These are phyloP conservation scores for Penicillium macrosclerotiorum DNA, from an alignment of 495 filamentous ascomycete genomes.

Conservation along the genomic window DNA sequence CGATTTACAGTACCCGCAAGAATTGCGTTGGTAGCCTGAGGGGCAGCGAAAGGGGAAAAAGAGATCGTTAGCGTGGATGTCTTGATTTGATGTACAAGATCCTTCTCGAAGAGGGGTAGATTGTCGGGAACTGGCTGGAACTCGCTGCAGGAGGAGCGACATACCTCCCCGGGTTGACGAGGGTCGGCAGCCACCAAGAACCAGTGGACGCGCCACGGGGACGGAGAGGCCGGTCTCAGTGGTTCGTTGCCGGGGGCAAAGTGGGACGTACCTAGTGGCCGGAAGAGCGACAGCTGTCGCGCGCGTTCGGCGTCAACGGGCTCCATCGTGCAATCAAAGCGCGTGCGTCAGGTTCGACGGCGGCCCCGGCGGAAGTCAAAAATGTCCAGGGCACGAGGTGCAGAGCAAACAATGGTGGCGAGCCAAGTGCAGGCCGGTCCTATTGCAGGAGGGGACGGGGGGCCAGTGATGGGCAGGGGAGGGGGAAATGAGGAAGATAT, in stretches of 20 bases:
- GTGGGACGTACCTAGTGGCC: slow-evolving; percentile 45
- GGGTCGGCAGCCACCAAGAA: slow-evolving; percentile 11
- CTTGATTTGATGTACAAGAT: too few relatives aligned
- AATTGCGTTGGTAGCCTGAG: slow-evolving; percentile 52
- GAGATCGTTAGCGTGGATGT: too few relatives aligned
- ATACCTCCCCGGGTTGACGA: slow-evolving; percentile 4
- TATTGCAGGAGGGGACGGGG: neutral
- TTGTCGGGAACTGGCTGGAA: slow-evolving; percentile 6
- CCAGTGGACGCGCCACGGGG: slow-evolving; percentile 47
- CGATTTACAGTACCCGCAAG: slow-evolving; percentile 58
- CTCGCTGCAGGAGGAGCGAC: slow-evolving; percentile 1
- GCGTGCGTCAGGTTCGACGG: slow-evolving; percentile 4
- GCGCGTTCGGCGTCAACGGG: slow-evolving; percentile 47
- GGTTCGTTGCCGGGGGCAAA: slow-evolving; percentile 27
- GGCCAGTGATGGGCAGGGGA: neutral
- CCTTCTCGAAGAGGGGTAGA: slow-evolving; percentile 1
- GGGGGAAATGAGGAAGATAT: neutral
- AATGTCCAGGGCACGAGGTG: slow-evolving; percentile 6
- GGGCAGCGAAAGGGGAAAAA: too few relatives aligned
- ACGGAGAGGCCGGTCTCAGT: slow-evolving; percentile 31
- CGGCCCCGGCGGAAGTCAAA: slow-evolving; percentile 17
- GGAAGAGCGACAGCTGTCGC: slow-evolving; percentile 46
- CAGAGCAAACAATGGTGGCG: slow-evolving; percentile 14
- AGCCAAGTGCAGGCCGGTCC: neutral
- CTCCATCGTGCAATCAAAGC: slow-evolving; percentile 24